Base-by-base conservation (phyloP, 208 protist genomes). In the Acanthamoeba triangularis region DNA sequence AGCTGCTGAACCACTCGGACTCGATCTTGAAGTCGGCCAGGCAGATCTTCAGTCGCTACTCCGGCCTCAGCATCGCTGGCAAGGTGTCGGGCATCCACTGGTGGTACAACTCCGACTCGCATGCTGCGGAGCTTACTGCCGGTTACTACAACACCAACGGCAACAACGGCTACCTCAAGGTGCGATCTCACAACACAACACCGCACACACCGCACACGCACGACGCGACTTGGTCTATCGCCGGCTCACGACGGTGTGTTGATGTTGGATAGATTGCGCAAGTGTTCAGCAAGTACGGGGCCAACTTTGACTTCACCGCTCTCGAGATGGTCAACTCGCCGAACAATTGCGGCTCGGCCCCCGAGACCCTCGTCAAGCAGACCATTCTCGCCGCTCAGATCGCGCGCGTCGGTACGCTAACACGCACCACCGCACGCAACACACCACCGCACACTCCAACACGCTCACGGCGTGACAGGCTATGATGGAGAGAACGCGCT, bases 41-140 rank as follows among this genome's bases (percentile, higher is more conserved):
- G 3, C 30, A 5, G 16, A 90, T 95, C 28, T 97, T 97, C 33
- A 8, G 23, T 0, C 18, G 30, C 4, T 78, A 78, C 30, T 41
- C 30, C n/a, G n/a, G n/a, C 8, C 28, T 78, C 30, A n/a, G n/a
- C n/a, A 25, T 44, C 33, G 69, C 37, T 47, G 69, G 59, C 54
- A 98, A 98, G 94, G 94, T 98, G 13, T 93, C 96, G 35, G 98
- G 98, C 20, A 97, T 98, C 47, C 98, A 98, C 94, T 98, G 98
- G 98, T 96, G 95, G 95, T 97, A 97, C 87, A 78, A 63, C 30
- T 94, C 94, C 20, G 10, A 78, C 44, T 95, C 85, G 10, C 98
- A 98, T 76, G 97, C 97, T 33, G 97, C 98, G 3, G 98, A 98
- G 63, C n/a, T 97, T 1, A 98, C 98, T n/a, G 96, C 97, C 10